Percentiles rank a stretch among this genome's conserved stretches.
phyloP scores from a whole-genome alignment of 345 rosid species.

The Heritiera littoralis region DNA sequence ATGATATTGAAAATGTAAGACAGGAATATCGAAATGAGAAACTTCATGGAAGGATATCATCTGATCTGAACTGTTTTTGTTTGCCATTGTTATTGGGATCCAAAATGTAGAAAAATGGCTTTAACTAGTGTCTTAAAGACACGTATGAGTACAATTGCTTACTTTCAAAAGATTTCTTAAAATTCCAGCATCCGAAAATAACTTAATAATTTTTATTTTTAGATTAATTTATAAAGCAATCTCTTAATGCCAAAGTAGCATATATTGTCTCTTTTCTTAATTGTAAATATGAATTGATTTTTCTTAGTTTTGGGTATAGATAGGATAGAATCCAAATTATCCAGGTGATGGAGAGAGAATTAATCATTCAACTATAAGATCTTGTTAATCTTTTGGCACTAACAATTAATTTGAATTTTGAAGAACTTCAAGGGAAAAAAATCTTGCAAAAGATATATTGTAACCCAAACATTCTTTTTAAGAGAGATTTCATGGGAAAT shows the following conservation, averaged over 20 bases:
- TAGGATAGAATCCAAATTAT: not conserved
- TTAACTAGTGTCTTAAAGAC: not conserved
- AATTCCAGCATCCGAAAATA: not conserved
- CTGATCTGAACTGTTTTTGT: not conserved
- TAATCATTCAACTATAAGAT: too few relatives aligned
- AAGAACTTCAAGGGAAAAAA: not conserved
- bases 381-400: not conserved
- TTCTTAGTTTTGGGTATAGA: not conserved
- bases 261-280: not conserved
- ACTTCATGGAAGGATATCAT: not conserved
- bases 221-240: not conserved
- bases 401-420: not conserved
- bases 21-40: not conserved
- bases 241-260: not conserved
- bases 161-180: not conserved
- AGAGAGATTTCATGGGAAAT: slow-evolving; percentile 12
- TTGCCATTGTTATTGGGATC: not conserved
- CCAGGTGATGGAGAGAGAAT: not conserved
- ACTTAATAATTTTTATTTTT: not conserved
- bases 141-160: not conserved
- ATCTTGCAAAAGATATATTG: not conserved
- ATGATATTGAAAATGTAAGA: not conserved
- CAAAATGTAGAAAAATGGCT: not conserved
- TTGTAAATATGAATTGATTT: not conserved
- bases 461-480: slow-evolving; percentile 24